Conservation (phyloP, 345 rosid genomes). For the sweet orange (Citrus sinensis) region DVS_A1.0 CM039161.1:1476001-1476500, state of each 20-base stretch:
- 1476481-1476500: slow-evolving; percentile 33
- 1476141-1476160: slow-evolving; percentile 27
- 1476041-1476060: background rate
- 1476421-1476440: slow-evolving; percentile 38
- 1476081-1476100: background rate
- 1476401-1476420: slow-evolving; percentile 33
- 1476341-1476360: slow-evolving; percentile 34
- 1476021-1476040: background rate
- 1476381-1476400: slow-evolving; percentile 42
- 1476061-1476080: background rate
- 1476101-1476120: slow-evolving; percentile 1
- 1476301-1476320: slow-evolving; percentile 36
- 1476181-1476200: slow-evolving; percentile 42
- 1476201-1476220: slow-evolving; percentile 36
- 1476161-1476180: slow-evolving; percentile 35
- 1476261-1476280: background rate
- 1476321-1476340: slow-evolving; percentile 39
- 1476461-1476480: slow-evolving; percentile 43
- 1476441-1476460: slow-evolving; percentile 43
- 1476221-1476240: slow-evolving; percentile 16
- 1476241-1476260: background rate
- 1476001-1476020: background rate
- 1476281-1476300: background rate
- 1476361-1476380: slow-evolving; percentile 34
- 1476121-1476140: background rate